Base-by-base conservation (phyloP, 768 basidiomycete genomes). In the Lepiota brunneoincarnata region DNA sequence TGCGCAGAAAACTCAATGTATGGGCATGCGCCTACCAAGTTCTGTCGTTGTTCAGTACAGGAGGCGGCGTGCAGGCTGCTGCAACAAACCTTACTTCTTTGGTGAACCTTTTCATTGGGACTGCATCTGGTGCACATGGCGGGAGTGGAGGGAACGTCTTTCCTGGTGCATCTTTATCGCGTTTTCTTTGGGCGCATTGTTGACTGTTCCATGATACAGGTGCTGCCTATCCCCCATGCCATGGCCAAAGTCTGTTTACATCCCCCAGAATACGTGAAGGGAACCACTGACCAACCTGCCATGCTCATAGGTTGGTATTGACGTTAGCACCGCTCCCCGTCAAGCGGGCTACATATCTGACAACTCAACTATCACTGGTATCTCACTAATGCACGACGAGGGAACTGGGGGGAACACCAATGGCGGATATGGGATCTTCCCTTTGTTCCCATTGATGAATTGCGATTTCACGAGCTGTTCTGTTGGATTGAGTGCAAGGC, bases 381-480 rank as follows among this genome's bases (percentile, higher is more conserved):
- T 80, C 23, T 78, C 77, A 14, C 65, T 79, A 31, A 75, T 79
- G 74, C 79, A 80, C 50, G 78, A 80, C 53, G 79, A 80, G 63
- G 79, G 79, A 0, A 80, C 78, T 1, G 78, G 78, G 15, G 78
- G 78, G n/a, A 79, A 79, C 52, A 72, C 73, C 3, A 64, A 72
- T 52, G 77, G 78, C 17, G 78, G 78, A 20, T 79, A 77, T 47
- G 78, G 78, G n/a, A 69, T 77, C 38, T 80, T 79, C 53, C 78
- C 79, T 2, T 64, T 80, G 3, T 79, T 79, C 51, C 78, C 79
- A 3, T 64, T 79, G 6, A 67, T 61, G 0, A 69, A 69, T 57
- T 79, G 76, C 57, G 58, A 58, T 23, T 78, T 78, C 49, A 49
- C 68, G 2, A 66, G 69, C 6, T 80, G 79, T 54, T 72, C 75